Base-by-base conservation (phyloP, 495 filamentous ascomycete genomes). In the Wilcoxina mikolae region DNA sequence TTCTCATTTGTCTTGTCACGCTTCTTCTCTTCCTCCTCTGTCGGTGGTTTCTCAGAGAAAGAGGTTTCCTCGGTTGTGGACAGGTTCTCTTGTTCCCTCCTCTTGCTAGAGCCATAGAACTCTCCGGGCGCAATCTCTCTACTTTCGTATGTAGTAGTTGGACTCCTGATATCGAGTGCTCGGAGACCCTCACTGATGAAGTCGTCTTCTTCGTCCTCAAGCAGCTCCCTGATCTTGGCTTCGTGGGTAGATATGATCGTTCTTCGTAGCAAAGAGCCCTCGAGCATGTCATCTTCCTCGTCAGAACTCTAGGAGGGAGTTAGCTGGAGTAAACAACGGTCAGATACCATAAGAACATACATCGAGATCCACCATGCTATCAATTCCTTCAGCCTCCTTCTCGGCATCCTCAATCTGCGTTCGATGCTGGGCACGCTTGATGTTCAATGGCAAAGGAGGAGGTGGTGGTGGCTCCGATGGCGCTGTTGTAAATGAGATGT, bases 291-390 rank as follows among this genome's bases (percentile, higher is more conserved):
- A 25, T 64, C 60, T 9, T 63, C 61, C 18, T 64, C 61, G 28
- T 64, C 61, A 17, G 61, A 64, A 20, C 60, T 64, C 57, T 64
- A 48, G n/a, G n/a, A n/a, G n/a, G n/a, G n/a, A n/a, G n/a, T n/a
- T n/a, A n/a, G n/a, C 26, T 55, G 29, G 42, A 28, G 42, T 28
- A 43, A 27, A 24, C 51, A 24, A 28, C 25, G 10, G 4, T 24
- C 23, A 28, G 33, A 43, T 20, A 55, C 27, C 17, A 38, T 48
- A 44, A 54, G 29, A 31, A 41, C 53, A 35, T 59, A 64, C 61
- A 47, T 64, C 61, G 18, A 52, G 41, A 64, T 64, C 61, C 17
- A 54, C 61, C 46, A 57, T 51, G 26, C 53, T 64, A n/a, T 51
- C 60, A 15, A 49, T 49, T 12, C 45, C 27, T 20, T 52, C 49